These are phyloP conservation scores for Ophiostoma sp. DNA, from an alignment of 2,329 filamentous ascomycete species.

Conservation along the genomic window DNA sequence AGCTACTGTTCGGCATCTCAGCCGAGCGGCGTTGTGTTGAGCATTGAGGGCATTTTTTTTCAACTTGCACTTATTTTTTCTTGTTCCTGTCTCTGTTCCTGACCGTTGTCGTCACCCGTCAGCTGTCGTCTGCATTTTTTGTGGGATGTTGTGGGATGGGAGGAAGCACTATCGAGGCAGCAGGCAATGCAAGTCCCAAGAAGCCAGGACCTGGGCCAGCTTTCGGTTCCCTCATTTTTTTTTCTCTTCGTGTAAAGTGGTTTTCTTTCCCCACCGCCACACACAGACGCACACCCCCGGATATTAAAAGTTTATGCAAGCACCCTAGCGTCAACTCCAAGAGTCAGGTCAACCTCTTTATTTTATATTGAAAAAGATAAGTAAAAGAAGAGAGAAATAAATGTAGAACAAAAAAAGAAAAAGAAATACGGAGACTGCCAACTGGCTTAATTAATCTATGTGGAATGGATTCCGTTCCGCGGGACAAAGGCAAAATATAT, in stretches of 20 bases:
- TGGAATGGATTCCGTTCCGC: conserved; percentile 5
- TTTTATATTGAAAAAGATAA: not conserved
- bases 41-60: not conserved
- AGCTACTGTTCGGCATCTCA: not conserved
- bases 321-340: conserved; percentile 20
- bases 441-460: conserved; percentile 15
- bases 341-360: conserved; percentile 21
- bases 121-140: not conserved
- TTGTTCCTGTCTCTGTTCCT: not conserved
- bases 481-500: conserved; percentile 10
- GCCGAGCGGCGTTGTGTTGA: not conserved
- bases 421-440: not conserved
- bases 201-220: conserved; percentile 13
- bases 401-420: not conserved
- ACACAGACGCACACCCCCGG: conserved; percentile 20
- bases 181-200: not conserved
- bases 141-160: not conserved
- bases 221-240: not conserved
- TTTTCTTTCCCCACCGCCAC: conserved; percentile 17
- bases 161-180: conserved; percentile 12
- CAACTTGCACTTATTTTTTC: not conserved
- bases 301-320: conserved; percentile 30
- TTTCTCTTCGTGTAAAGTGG: not conserved
- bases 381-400: not conserved
- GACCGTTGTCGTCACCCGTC: not conserved